Base-by-base conservation (phyloP, 108 stramenopile species). In the Nitzschia putrida region DNA sequence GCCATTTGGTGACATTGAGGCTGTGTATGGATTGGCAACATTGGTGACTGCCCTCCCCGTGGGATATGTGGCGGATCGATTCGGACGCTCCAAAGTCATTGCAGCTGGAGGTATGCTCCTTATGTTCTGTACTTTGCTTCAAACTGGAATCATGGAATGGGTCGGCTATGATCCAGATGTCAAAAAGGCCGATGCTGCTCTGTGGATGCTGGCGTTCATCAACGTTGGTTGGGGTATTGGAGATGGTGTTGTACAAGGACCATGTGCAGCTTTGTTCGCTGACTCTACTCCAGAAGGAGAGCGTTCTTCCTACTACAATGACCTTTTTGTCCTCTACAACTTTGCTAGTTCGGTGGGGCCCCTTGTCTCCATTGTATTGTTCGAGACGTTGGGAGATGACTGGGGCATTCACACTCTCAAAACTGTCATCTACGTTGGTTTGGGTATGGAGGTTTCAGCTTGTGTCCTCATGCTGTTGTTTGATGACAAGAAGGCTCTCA, bases 231-330 rank as follows among this genome's bases (percentile, higher is more conserved):
- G 82, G 83, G 81, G 83, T 39, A 47, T 87, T 54, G 79, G 79
- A 53, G 76, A 66, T 51, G 89, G 85, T 20, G 71, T 91, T 20
- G 64, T 76, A 12, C 80, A 78, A 69, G 84, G 86, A 11, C 78
- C 86, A 0, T 66, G 61, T 8, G 69, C 82, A 53, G 89, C 89
- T 49, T 73, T 91, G 8, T 86, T 70, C 61, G 82, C 89, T 3
- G 89, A 91, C 74, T 85, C 81, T 4, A 83, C 63, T 4, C 79
- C 84, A 11, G 56, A 65, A 20, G 89, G 89, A 14, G n/a, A 74
- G 69, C 80, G 89, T 20, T 78, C 80, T 21, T 51, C 61, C 2
- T 77, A 75, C 37, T 87, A 76, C 50, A 83, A 72, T 10, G 86
- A 80, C 44, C 43, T 80, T 2, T 88, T 83, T 69, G 68, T 54